Evolutionary conservation across 1,284 basidiomycete genomes (phyloP), one percentile per base, ranked within the genome.

Genomic region (Microbotryomycetes sp.): DNA sequence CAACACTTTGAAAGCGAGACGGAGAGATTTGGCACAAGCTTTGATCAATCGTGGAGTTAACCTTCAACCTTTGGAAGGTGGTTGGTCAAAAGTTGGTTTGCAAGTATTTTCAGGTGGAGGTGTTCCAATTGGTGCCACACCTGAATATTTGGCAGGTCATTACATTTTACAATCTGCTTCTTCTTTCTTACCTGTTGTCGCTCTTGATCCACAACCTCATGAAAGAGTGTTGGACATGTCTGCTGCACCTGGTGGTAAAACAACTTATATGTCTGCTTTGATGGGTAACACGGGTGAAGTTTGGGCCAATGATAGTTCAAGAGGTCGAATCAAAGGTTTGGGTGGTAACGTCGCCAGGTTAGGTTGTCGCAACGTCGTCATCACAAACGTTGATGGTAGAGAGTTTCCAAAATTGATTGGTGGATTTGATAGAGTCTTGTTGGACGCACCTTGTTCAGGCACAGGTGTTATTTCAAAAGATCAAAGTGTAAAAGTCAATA

Each of bases 361-460:
- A 70, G 96, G 96, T 2, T 98, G 96, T 81, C 96, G 92, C 78
- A 99, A 98, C 75, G 93, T 98, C 53, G 86, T 97, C 9, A 86
- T 98, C 36, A 97, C 92, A 77, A 96, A 92, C 61, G 94, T 98
- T 74, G 96, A 99, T 73, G 96, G 93, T 4, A 81, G 96, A 63
- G 89, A 97, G 77, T 99, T 98, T 79, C 96, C 96, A n/a, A 97
- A 94, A 76, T 93, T 99, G 49, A 92, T 99, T 79, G 96, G 94
- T 25, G 96, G 96, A 1, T 99, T 99, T 71, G 94, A 99, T 75
- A 82, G 96, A 23, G 92, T 98, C 36, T 78, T 99, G 64, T 80
- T 99, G 60, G 96, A 99, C 77, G 94, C 96, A 48, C 96, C 96
- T 29, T 99, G 96, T 77, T 92, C 89, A 71, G 96, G 96, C 22